Conservation (phyloP, 768 basidiomycete genomes). For the Cyclocybe cylindracea region DNA sequence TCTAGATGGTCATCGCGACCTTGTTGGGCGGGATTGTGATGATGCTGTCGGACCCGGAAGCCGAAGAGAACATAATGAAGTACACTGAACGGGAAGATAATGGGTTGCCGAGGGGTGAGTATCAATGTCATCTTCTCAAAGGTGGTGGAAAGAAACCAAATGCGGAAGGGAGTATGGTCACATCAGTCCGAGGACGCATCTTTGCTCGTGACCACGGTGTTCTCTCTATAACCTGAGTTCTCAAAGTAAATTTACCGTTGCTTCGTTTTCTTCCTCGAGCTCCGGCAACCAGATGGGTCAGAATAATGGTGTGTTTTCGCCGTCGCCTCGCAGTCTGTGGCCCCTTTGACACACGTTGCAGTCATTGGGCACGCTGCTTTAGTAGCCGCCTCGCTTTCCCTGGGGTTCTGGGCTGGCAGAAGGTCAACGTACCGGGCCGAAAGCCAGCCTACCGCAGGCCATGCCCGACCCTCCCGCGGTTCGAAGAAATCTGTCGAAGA, state of each 20-base stretch:
- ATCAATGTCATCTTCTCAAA: not conserved
- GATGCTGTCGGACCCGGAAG: too few relatives aligned
- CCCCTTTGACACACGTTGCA: constrained; percentile 15
- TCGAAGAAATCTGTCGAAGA: constrained; percentile 10
- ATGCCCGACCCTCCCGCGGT: constrained; percentile 5
- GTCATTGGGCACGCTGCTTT: constrained; percentile 25
- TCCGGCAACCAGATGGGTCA: constrained; percentile 12
- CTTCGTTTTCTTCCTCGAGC: not conserved
- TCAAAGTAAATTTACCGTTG: not conserved
- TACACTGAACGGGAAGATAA: too few relatives aligned
- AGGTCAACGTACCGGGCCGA: constrained; percentile 19
- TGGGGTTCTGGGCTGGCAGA: constrained; percentile 44
- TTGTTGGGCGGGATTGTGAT: too few relatives aligned
- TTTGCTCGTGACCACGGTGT: not conserved
- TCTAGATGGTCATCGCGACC: too few relatives aligned
- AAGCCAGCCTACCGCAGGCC: constrained; percentile 5
- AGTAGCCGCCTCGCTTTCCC: constrained; percentile 33
- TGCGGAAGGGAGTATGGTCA: not conserved
- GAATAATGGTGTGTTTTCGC: constrained; percentile 13
- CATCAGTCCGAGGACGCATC: not conserved
- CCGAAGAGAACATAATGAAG: too few relatives aligned
- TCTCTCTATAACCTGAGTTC: not conserved
- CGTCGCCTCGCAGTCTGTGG: not conserved
- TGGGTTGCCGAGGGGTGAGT: too few relatives aligned
- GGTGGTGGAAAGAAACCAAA: not conserved